Evolutionary conservation across 768 basidiomycete genomes (phyloP).

Genomic region (Lactarius indigo): DNA sequence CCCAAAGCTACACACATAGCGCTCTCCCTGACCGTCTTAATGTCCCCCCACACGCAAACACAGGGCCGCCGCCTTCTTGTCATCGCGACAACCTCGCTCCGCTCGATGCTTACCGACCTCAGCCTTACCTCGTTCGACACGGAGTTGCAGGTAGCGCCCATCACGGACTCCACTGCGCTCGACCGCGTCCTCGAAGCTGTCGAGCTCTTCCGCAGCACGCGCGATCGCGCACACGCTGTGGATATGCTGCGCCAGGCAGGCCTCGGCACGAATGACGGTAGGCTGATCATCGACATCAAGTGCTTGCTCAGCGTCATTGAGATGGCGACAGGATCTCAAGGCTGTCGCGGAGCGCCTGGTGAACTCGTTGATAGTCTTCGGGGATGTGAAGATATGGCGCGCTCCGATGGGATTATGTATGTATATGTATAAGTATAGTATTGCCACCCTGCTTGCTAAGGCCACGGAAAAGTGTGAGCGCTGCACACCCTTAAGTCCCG

Average conservation of each 20-base stretch:
- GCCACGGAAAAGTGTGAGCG: too few species aligned
- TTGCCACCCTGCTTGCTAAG: neutral
- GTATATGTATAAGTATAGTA: neutral
- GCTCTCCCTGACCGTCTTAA: neutral
- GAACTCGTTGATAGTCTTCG: constrained; percentile 56
- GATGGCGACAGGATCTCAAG: constrained; percentile 97
- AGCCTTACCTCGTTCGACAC: constrained; percentile 87
- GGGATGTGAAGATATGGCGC: constrained; percentile 31
- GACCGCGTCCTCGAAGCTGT: constrained; percentile 76
- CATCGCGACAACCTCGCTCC: constrained; percentile 88
- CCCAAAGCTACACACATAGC: constrained; percentile 64
- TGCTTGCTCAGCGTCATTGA: constrained; percentile 89
- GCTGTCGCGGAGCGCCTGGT: constrained; percentile 69
- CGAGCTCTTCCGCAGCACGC: constrained; percentile 59
- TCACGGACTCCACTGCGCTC: constrained; percentile 67
- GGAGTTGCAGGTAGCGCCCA: constrained; percentile 78
- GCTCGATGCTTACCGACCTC: constrained; percentile 79
- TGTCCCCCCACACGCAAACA: too few species aligned
- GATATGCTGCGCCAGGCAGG: constrained; percentile 70
- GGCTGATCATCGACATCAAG: constrained; percentile 86
- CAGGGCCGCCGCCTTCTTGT: constrained; percentile 86
- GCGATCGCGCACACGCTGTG: constrained; percentile 57
- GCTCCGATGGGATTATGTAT: neutral
- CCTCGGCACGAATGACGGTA: constrained; percentile 46
- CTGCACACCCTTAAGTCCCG: too few species aligned